Conservation (phyloP, 140 eudicot genomes). For the Ambrosia hybrid region DNA sequence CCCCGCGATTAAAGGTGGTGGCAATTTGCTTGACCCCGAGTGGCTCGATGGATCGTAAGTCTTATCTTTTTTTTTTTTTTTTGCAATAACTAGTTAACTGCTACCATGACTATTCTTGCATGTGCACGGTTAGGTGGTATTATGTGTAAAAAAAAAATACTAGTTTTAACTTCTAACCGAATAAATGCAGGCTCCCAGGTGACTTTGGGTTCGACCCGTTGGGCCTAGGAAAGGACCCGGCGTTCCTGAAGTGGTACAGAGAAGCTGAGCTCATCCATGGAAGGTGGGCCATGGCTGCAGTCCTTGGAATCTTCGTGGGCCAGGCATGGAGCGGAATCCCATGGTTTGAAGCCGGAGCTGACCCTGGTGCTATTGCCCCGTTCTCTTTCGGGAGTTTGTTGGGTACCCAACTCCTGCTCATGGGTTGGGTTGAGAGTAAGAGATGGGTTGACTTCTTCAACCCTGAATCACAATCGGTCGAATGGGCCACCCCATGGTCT, state of each 20-base stretch:
- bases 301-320: slow-evolving; percentile 84
- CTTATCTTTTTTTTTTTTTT: neutral
- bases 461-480: slow-evolving; percentile 93
- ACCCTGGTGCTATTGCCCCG: slow-evolving; percentile 78
- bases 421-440: slow-evolving; percentile 99
- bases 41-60: slow-evolving; percentile 99
- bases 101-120: no score
- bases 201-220: slow-evolving; percentile 98
- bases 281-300: slow-evolving; percentile 97
- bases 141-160: no score
- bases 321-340: slow-evolving; percentile 90
- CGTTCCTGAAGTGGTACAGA: slow-evolving; percentile 94
- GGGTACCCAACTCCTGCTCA: slow-evolving; percentile 90
- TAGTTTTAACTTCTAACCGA: slow-evolving; percentile 15
- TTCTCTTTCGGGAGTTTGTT: slow-evolving; percentile 70
- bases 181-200: slow-evolving; percentile 74
- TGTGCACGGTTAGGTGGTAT: no score
- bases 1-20: slow-evolving; percentile 84
- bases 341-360: slow-evolving; percentile 87
- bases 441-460: slow-evolving; percentile 94
- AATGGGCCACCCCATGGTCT: slow-evolving; percentile 99
- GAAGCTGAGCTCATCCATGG: slow-evolving; percentile 97
- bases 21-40: slow-evolving; percentile 83
- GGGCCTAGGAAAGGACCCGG: slow-evolving; percentile 95
- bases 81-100: neutral